A percentile compares a stretch with the other conserved stretches of the same genome.
Conservation (phyloP, 148 eudicot species). For the Cornus florida region DNA sequence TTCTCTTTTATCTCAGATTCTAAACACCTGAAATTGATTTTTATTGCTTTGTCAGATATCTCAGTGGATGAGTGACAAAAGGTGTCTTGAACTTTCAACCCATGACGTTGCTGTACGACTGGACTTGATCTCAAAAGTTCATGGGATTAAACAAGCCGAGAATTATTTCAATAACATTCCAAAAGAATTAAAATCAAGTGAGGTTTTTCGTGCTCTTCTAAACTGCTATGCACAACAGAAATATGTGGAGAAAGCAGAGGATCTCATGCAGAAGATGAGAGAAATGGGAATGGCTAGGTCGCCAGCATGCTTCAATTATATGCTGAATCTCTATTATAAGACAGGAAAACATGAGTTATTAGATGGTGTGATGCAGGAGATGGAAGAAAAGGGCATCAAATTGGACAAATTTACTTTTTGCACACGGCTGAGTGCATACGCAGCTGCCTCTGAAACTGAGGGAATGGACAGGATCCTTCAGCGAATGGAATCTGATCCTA, state of each 20-base stretch:
- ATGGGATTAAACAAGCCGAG: constrained; percentile 41
- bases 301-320: constrained; percentile 21
- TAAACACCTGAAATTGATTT: neutral
- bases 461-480: constrained; percentile 26
- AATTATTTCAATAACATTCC: constrained; percentile 30
- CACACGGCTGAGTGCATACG: constrained; percentile 27
- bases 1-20: neutral
- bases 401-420: constrained; percentile 26
- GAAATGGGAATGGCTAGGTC: constrained; percentile 18
- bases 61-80: constrained; percentile 49
- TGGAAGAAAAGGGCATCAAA: constrained; percentile 27
- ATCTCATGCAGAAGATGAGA: constrained; percentile 34
- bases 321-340: constrained; percentile 36
- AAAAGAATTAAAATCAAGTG: constrained; percentile 13
- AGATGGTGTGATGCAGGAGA: constrained; percentile 28
- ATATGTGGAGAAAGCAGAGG: constrained; percentile 48
- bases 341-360: constrained; percentile 24
- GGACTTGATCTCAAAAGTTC: constrained; percentile 40
- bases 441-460: constrained; percentile 22
- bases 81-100: constrained; percentile 13
- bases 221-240: constrained; percentile 31
- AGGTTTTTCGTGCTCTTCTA: constrained; percentile 40
- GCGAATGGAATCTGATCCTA: constrained; percentile 32
- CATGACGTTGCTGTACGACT: constrained; percentile 39
- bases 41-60: constrained; percentile 30